A percentile compares a stretch with the other conserved stretches of the same genome.
Conservation (phyloP, 306 rosid species). For the Acacia crassicarpa region DNA sequence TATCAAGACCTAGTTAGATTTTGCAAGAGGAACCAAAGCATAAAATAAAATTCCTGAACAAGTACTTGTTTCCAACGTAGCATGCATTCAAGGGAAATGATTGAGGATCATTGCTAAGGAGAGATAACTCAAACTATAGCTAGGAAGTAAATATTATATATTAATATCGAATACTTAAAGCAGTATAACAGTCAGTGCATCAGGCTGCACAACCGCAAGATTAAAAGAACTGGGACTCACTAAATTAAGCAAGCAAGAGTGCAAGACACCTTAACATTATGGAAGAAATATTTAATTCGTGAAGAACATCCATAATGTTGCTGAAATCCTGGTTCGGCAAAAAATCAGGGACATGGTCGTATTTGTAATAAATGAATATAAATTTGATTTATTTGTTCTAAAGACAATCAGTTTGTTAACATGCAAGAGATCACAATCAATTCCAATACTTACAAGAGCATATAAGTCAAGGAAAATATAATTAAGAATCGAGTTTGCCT, state of each 20-base stretch:
- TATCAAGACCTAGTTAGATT: conserved; percentile 19
- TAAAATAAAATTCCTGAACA: not conserved
- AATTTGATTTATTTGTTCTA: not conserved
- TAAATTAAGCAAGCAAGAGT: not conserved
- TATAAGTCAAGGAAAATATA: not conserved
- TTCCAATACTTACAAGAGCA: not conserved
- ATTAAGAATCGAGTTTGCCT: not conserved
- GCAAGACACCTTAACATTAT: not conserved
- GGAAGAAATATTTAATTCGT: not conserved
- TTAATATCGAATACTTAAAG: not conserved
- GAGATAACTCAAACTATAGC: not conserved
- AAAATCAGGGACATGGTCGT: not conserved
- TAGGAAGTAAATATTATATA: not conserved
- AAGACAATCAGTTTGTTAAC: not conserved
- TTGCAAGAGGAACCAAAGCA: conserved; percentile 19
- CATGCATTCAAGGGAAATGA: not conserved
- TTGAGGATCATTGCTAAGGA: not conserved
- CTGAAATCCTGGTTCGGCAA: not conserved
- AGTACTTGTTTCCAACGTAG: not conserved
- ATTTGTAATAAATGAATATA: not conserved
- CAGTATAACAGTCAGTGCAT: not conserved
- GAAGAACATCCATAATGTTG: not conserved
- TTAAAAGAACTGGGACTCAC: not conserved
- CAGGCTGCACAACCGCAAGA: not conserved
- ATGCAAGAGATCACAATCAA: not conserved